These are phyloP conservation scores for Erythrophleum fordii DNA, from an alignment of 306 rosid genomes.

Conservation along the genomic window DNA sequence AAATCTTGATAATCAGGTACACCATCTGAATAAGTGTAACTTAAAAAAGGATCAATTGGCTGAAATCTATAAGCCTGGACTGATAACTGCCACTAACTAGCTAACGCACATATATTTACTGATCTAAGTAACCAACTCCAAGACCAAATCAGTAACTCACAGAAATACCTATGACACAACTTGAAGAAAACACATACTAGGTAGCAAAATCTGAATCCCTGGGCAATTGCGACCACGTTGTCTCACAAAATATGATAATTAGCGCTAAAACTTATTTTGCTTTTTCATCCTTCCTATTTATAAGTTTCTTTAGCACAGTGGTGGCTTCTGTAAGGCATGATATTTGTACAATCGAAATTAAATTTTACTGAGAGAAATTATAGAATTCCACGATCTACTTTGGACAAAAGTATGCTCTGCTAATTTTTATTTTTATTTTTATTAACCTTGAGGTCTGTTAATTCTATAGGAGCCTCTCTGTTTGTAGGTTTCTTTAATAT, in stretches of 20 bases:
- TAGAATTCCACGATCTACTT: constrained; percentile 4
- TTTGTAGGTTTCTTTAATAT: background rate
- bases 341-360: background rate
- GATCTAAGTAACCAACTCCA: background rate
- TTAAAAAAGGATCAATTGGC: background rate
- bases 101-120: background rate
- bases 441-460: background rate
- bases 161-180: background rate
- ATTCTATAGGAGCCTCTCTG: background rate
- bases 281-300: constrained; percentile 8
- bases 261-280: background rate
- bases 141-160: background rate
- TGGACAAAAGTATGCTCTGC: constrained; percentile 1
- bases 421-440: background rate
- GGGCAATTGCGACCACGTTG: background rate
- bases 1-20: background rate
- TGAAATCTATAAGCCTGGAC: background rate
- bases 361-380: background rate
- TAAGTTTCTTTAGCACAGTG: background rate
- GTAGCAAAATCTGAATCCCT: background rate
- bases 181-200: constrained; percentile 4
- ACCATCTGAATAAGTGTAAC: constrained; percentile 1
- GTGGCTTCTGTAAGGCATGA: background rate
- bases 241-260: background rate
- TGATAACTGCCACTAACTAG: background rate